These are phyloP conservation scores for Thozetella sp. DNA, from an alignment of 495 filamentous ascomycete species.

Conservation along the genomic window DNA sequence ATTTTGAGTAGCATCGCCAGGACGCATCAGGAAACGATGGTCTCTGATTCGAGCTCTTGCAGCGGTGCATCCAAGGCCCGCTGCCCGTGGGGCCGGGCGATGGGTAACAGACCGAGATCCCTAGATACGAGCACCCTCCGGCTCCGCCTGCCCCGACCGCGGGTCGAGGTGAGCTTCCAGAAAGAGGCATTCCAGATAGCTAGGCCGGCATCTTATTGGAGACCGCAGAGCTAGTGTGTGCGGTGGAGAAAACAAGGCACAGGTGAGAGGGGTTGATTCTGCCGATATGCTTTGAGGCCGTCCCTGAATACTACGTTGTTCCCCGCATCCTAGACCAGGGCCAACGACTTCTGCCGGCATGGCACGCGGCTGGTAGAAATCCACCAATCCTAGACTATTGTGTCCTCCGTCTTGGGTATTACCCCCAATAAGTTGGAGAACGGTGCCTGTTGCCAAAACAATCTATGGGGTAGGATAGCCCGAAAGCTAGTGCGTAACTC, in stretches of 20 bases:
- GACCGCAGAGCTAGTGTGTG: not conserved
- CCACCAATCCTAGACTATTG: not conserved
- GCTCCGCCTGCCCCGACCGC: not conserved
- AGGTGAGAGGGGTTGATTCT: slow-evolving; percentile 1
- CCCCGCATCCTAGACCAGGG: not conserved
- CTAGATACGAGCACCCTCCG: too few relatives aligned
- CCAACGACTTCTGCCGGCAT: not conserved
- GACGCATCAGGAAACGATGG: not conserved
- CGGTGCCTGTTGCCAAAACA: too few relatives aligned
- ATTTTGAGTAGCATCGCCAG: not conserved
- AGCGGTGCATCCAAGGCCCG: too few relatives aligned
- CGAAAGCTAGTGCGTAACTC: too few relatives aligned
- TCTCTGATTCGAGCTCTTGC: not conserved
- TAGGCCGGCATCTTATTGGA: not conserved
- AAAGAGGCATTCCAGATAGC: not conserved
- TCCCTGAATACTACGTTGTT: not conserved
- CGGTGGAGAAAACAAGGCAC: too few relatives aligned
- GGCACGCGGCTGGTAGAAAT: not conserved
- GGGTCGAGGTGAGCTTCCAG: not conserved
- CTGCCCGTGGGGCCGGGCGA: too few relatives aligned
- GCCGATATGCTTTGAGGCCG: not conserved
- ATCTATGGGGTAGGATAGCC: too few relatives aligned
- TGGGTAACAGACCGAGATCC: too few relatives aligned
- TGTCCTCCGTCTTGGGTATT: not conserved
- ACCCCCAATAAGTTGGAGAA: too few relatives aligned